phyloP scores from a whole-genome alignment of 306 rosid genomes.

The Dryas alaskensis region DNA sequence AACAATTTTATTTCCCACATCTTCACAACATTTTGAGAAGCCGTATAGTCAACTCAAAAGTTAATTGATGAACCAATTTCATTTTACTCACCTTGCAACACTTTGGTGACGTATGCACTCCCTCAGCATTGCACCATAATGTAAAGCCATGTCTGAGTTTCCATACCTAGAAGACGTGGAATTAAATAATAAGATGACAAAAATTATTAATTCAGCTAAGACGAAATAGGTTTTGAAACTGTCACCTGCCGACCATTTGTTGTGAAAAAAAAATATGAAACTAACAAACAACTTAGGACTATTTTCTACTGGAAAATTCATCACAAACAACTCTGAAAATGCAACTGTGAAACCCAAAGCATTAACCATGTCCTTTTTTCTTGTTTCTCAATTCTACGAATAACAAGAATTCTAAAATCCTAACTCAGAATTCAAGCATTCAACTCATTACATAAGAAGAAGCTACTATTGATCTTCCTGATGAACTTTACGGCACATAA shows the following conservation, averaged over 20 bases:
- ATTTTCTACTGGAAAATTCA: background rate
- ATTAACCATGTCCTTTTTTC: background rate
- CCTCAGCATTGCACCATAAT: constrained; percentile 95
- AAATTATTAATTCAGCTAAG: background rate
- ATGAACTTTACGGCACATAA: background rate
- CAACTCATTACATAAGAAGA: background rate
- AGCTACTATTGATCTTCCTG: constrained; percentile 13
- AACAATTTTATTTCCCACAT: background rate
- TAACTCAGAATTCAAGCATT: background rate
- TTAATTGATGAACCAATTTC: constrained; percentile 6
- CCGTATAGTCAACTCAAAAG: background rate
- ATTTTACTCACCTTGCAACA: constrained; percentile 79
- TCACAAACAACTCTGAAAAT: background rate
- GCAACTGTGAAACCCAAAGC: background rate
- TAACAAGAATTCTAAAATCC: background rate
- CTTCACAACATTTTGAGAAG: background rate
- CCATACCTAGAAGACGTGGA: constrained; percentile 54
- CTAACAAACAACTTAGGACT: background rate
- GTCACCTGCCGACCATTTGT: background rate
- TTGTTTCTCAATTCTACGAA: background rate
- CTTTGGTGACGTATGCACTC: constrained; percentile 98
- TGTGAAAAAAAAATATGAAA: background rate
- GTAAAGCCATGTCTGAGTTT: constrained; percentile 91
- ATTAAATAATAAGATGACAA: constrained; percentile 10
- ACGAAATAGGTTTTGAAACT: background rate